Evolutionary conservation across 352 stramenopile genomes (phyloP).

Genomic region (Phytophthora palmivora): DNA sequence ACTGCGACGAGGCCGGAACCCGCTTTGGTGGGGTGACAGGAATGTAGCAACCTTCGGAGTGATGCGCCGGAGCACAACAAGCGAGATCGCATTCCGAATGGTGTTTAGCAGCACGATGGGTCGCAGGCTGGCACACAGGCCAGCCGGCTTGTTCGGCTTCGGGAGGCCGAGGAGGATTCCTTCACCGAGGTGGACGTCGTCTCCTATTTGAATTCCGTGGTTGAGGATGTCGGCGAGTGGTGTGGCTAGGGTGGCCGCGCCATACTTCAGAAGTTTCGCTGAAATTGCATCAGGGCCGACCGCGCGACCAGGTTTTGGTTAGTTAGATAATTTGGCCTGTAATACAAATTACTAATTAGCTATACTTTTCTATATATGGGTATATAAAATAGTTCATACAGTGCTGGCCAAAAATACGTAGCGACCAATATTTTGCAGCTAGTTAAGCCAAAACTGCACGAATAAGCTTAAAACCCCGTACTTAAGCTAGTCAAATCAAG

Average conservation of each 20-base stretch:
- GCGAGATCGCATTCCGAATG: slow-evolving; percentile 11
- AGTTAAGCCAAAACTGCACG: too few species aligned
- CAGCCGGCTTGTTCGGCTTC: slow-evolving; percentile 6
- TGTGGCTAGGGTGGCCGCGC: background rate
- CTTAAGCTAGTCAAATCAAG: too few species aligned
- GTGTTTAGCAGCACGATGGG: slow-evolving; percentile 9
- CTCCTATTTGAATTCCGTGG: background rate
- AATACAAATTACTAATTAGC: too few species aligned
- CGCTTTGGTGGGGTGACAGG: slow-evolving; percentile 5
- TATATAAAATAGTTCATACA: too few species aligned
- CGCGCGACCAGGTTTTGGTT: background rate
- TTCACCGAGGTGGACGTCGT: slow-evolving; percentile 2
- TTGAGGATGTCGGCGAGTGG: background rate
- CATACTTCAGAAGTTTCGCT: slow-evolving; percentile 13
- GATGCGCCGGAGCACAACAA: slow-evolving; percentile 2
- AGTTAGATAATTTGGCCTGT: too few species aligned
- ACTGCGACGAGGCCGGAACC: slow-evolving; percentile 3
- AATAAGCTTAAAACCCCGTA: too few species aligned
- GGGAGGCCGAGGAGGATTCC: background rate
- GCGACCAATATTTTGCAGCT: too few species aligned
- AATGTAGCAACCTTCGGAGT: slow-evolving; percentile 1
- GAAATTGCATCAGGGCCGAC: slow-evolving; percentile 3
- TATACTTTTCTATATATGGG: too few species aligned
- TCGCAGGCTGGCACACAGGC: slow-evolving; percentile 7
- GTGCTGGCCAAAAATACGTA: too few species aligned